Evolutionary conservation across 495 filamentous ascomycete species (phyloP).

Genomic region (Immersiella caudata): DNA sequence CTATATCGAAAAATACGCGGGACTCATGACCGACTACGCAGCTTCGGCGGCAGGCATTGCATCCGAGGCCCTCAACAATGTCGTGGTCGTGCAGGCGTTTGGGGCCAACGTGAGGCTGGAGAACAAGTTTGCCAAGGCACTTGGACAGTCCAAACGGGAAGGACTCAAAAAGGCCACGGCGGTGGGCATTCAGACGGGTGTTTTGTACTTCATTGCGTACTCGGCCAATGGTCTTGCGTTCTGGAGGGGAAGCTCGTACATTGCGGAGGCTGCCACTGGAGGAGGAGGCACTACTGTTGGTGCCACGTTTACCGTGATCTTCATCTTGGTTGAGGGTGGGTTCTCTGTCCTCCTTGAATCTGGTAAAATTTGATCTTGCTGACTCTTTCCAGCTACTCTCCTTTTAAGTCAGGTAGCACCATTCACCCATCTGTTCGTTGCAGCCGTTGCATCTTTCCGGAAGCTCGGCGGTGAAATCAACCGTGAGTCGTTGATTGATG

Average conservation of each 20-base stretch:
- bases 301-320: slow-evolving; percentile 66
- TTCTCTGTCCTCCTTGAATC: not conserved
- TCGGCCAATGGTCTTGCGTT: slow-evolving; percentile 54
- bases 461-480: slow-evolving; percentile 57
- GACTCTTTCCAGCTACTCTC: slow-evolving; percentile 51
- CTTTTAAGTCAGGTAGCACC: slow-evolving; percentile 66
- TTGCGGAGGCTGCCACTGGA: slow-evolving; percentile 48
- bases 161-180: slow-evolving; percentile 63
- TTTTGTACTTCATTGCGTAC: slow-evolving; percentile 68
- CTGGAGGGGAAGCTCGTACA: slow-evolving; percentile 62
- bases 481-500: slow-evolving; percentile 40
- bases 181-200: slow-evolving; percentile 63
- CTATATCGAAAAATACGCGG: slow-evolving; percentile 62
- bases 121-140: slow-evolving; percentile 53
- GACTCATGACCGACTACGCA: slow-evolving; percentile 52
- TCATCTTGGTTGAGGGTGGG: slow-evolving; percentile 65
- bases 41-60: slow-evolving; percentile 47
- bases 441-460: slow-evolving; percentile 56
- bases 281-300: slow-evolving; percentile 53
- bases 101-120: slow-evolving; percentile 51
- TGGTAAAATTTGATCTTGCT: not conserved
- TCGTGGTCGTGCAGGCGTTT: slow-evolving; percentile 56
- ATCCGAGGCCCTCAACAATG: slow-evolving; percentile 48
- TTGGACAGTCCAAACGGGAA: slow-evolving; percentile 50
- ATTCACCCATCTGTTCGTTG: slow-evolving; percentile 61